Evolutionary conservation across 306 rosid genomes (phyloP).

Genomic region (Cyamopsis tetragonoloba): DNA sequence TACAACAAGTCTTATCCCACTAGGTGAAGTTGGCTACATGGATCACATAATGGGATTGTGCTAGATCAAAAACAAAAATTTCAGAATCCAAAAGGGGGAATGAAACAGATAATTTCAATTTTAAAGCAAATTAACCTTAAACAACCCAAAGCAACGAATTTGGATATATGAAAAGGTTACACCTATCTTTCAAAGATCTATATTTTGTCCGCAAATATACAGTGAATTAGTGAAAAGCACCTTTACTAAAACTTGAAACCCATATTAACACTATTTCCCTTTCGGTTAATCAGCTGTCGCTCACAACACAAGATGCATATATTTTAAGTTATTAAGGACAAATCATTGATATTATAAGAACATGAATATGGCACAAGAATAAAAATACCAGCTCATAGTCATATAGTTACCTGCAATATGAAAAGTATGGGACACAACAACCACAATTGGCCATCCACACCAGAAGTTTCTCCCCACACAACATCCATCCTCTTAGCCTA

Average conservation of each 20-base stretch:
- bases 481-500: constrained; percentile 99
- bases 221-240: not conserved
- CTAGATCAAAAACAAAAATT: too few species aligned
- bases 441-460: constrained; percentile 95
- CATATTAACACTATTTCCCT: not conserved
- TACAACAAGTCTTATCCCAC: too few species aligned
- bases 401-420: constrained; percentile 70
- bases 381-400: not conserved
- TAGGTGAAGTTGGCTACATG: too few species aligned
- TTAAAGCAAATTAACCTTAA: not conserved
- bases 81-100: not conserved
- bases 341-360: not conserved
- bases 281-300: not conserved
- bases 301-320: constrained; percentile 12
- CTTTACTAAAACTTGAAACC: not conserved
- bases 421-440: constrained; percentile 90
- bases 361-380: not conserved
- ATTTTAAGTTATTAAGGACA: not conserved
- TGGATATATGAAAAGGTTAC: not conserved
- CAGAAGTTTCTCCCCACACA: constrained; percentile 99
- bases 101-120: not conserved
- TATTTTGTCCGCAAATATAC: constrained; percentile 4
- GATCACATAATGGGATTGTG: too few species aligned
- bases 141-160: not conserved
- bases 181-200: too few species aligned